These are phyloP conservation scores for Dysphania ambrosioides DNA, from an alignment of 148 eudicot species.

Conservation along the genomic window DNA sequence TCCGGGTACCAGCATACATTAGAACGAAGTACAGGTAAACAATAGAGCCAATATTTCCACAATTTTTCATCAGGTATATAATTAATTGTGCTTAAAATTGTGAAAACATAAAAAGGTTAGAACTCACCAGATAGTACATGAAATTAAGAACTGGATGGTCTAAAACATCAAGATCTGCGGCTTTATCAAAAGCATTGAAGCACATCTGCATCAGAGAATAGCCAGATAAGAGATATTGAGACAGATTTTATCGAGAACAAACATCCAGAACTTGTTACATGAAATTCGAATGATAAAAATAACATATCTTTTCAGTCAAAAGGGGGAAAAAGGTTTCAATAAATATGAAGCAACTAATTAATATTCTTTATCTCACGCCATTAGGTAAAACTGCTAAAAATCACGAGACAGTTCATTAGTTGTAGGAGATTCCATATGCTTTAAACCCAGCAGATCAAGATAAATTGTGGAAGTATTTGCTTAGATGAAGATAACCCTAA, in stretches of 20 bases:
- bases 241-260: not conserved
- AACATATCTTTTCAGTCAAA: not conserved
- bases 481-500: slow-evolving; percentile 5
- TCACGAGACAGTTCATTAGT: not conserved
- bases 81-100: not conserved
- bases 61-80: not conserved
- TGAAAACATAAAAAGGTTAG: not conserved
- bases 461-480: not conserved
- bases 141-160: slow-evolving; percentile 79
- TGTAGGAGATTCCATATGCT: too few species aligned
- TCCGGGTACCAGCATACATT: not conserved
- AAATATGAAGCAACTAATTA: too few species aligned
- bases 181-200: slow-evolving; percentile 81
- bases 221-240: not conserved
- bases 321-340: not conserved
- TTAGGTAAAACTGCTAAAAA: slow-evolving; percentile 2
- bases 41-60: too few species aligned
- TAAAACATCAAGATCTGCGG: slow-evolving; percentile 80
- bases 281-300: not conserved
- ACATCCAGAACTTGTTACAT: not conserved
- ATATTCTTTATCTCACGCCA: not conserved
- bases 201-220: slow-evolving; percentile 56
- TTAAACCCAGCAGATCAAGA: not conserved
- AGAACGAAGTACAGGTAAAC: not conserved
- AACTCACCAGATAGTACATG: slow-evolving; percentile 71